Evolutionary conservation across 805 yeast genomes (phyloP), one percentile per base, ranked within the genome.

Genomic region (Teunomyces kruisii): DNA sequence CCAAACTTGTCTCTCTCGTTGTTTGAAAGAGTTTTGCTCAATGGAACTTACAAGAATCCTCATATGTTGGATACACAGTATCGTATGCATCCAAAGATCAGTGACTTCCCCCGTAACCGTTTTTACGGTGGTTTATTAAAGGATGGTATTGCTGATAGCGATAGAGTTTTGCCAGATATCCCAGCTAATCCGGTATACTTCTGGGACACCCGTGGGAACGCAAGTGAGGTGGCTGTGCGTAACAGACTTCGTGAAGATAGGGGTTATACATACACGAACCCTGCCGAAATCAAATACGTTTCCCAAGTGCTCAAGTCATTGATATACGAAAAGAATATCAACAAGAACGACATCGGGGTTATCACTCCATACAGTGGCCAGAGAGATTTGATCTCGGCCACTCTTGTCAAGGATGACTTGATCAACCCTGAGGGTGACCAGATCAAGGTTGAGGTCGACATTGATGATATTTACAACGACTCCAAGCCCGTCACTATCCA

Each of bases 291-390:
- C 4, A 60, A 68, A 3, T 61, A 63, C 32, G 72, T 84, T 8
- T 55, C 75, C n/a, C 67, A 76, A 45, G 65, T 76, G 0, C 54
- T 85, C 36, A 76, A 72, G 38, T 68, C 67, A 17, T 65, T 84
- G 50, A 73, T 83, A 14, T 67, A 74, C 47, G 84, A 80, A 27
- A 81, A 83, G 54, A 70, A 72, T 10, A 74, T 84, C 22, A 52
- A 65, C 7, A 69, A 73, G 32, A 61, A 68, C 2, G 74, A 79
- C 30, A 83, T 84, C 43, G 86, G 88, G 51, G 68, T 84, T 10
- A 81, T 85, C 45, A 85, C 90, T 0, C 88, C 89, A n/a, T 85
- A 85, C 58, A 76, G 87, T 35, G 88, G 88, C 0, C 91, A 85
- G 56, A 68, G 90, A 52, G 88, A 84, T 55, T 58, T 80, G 46